A percentile compares a stretch with the other conserved stretches of the same genome.
These are phyloP conservation scores for Vitis hybrid DNA, from an alignment of 177 flowering plant genomes.

Conservation along the genomic window DNA sequence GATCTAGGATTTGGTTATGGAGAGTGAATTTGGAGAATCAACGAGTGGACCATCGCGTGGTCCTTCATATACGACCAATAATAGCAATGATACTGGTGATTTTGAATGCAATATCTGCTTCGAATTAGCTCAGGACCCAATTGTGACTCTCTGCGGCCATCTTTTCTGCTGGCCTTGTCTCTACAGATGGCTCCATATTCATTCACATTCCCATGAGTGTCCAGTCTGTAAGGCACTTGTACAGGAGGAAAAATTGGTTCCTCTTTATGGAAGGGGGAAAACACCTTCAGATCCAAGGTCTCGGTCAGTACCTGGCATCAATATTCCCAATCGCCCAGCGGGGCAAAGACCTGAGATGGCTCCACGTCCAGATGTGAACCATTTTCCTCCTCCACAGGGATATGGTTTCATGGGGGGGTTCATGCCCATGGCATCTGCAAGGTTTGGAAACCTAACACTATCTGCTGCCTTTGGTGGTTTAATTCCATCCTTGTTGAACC, in stretches of 20 bases:
- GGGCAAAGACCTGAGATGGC: slow-evolving; percentile 67
- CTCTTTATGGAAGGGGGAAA: slow-evolving; percentile 84
- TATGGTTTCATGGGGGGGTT: slow-evolving; percentile 55
- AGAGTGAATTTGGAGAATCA: slow-evolving; percentile 39
- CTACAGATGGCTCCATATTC: slow-evolving; percentile 69
- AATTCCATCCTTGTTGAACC: slow-evolving; percentile 44
- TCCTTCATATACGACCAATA: slow-evolving; percentile 27
- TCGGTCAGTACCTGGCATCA: slow-evolving; percentile 48
- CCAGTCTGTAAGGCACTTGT: slow-evolving; percentile 88
- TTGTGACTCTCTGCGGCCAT: slow-evolving; percentile 78
- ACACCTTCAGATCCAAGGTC: slow-evolving; percentile 50
- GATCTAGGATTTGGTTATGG: slow-evolving; percentile 25
- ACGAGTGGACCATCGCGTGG: slow-evolving; percentile 24
- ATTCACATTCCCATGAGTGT: slow-evolving; percentile 69
- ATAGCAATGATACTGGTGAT: slow-evolving; percentile 45
- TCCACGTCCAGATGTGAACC: slow-evolving; percentile 30
- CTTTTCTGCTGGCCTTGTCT: slow-evolving; percentile 87
- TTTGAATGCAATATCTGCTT: slow-evolving; percentile 92
- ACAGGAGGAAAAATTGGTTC: slow-evolving; percentile 61
- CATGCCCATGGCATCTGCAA: slow-evolving; percentile 41
- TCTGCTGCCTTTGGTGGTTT: slow-evolving; percentile 62
- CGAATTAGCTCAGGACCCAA: slow-evolving; percentile 81
- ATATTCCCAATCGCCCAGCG: slow-evolving; percentile 54
- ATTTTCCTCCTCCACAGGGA: slow-evolving; percentile 30
- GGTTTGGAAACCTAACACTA: slow-evolving; percentile 45